These are phyloP conservation scores for Brassica cretica DNA, from an alignment of 345 rosid genomes.

Conservation along the genomic window DNA sequence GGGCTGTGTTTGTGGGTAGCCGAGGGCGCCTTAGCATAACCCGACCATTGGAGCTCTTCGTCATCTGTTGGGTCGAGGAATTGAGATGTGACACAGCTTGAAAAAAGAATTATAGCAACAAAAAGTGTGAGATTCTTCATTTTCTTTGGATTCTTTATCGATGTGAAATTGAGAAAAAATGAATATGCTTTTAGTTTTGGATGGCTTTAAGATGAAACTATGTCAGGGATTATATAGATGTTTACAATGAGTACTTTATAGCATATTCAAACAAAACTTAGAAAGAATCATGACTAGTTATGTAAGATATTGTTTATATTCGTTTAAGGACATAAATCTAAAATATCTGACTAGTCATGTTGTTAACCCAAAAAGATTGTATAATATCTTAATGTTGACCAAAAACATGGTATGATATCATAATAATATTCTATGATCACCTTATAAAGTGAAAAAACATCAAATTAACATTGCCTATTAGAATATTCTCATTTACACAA, in stretches of 20 bases:
- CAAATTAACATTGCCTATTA: no score
- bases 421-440: no score
- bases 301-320: no score
- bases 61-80: not conserved
- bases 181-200: not conserved
- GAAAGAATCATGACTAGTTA: not conserved
- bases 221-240: not conserved
- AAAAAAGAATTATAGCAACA: constrained; percentile 1
- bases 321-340: not conserved
- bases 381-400: not conserved
- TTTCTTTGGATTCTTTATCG: not conserved
- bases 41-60: not conserved
- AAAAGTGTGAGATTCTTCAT: constrained; percentile 12
- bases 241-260: no score
- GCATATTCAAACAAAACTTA: no score
- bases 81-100: constrained; percentile 21
- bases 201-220: not conserved
- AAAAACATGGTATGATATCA: not conserved
- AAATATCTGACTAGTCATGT: not conserved
- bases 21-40: not conserved
- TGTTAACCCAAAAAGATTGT: not conserved
- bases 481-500: no score
- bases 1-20: not conserved
- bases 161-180: not conserved
- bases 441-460: no score